Evolutionary conservation across 305 asterid genomes (phyloP), one percentile per base, ranked within the genome.

Genomic region (Coffea humblotiana): DNA sequence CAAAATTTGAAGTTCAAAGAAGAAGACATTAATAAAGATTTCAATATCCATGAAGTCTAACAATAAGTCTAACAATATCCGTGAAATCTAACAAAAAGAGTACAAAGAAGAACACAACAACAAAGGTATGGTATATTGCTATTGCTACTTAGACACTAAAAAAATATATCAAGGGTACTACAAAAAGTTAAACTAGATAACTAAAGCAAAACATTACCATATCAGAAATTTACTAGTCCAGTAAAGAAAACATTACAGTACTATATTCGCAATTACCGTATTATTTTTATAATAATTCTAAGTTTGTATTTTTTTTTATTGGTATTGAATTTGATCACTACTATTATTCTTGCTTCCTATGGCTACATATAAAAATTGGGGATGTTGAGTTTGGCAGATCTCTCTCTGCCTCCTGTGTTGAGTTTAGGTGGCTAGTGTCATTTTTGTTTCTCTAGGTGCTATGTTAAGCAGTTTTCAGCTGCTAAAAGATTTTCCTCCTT

Each of bases 341-440:
- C 1, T 29, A 37, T 37, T 37, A 37, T 15, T 18, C 54, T 1
- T 35, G 16, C 23, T 21, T 35, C 19, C 56, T 29, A 69, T 29
- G 35, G 52, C 11, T 79, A 77, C 56, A 52, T 72, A 63, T 67
- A 74, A 51, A 63, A 32, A 0, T 4, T 43, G 12, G 61, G 5
- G 61, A 67, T 47, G 72, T 27, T 63, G 72, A 37, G 18, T 49
- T 45, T 72, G n/a, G 43, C 81, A 83, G 82, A 80, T 78, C 83
- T 78, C 72, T 79, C 82, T n/a, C 47, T 74, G 70, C 64, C 54
- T 76, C 27, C 12, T 0, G 60, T 27, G 25, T 77, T 76, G 82
- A 80, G 84, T 29, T 29, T 65, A 78, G 75, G 78, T 81, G 83
- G 77, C 77, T 76, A 77, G 86, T 65, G 84, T 45, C 19, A 27